These are phyloP conservation scores for Agrocybe pediades DNA, from an alignment of 768 basidiomycete species.

Conservation along the genomic window DNA sequence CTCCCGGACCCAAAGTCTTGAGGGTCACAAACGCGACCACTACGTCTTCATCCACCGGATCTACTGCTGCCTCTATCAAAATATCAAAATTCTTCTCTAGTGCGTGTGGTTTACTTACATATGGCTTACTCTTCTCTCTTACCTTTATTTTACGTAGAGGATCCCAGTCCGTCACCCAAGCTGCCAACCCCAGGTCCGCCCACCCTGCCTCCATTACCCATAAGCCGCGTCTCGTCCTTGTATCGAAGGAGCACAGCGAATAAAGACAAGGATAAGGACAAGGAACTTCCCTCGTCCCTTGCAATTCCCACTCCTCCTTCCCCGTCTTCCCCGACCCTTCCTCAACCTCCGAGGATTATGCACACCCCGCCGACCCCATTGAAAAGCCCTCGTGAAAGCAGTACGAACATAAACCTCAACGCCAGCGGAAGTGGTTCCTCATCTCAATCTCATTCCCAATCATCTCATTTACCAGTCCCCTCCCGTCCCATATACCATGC, in stretches of 20 bases:
- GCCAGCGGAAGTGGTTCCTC: slow-evolving; percentile 10
- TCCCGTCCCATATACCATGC: slow-evolving; percentile 8
- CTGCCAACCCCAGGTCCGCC: slow-evolving; percentile 9
- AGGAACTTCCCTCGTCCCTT: too few species aligned
- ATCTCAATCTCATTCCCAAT: slow-evolving; percentile 1
- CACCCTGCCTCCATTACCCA: slow-evolving; percentile 20
- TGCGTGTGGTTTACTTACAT: slow-evolving; percentile 15
- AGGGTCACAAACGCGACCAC: slow-evolving; percentile 27
- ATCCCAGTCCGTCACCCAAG: slow-evolving; percentile 12
- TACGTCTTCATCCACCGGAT: slow-evolving; percentile 28
- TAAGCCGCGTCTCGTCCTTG: slow-evolving; percentile 28
- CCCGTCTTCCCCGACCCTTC: slow-evolving; percentile 3
- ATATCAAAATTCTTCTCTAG: slow-evolving; percentile 34
- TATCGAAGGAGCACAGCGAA: slow-evolving; percentile 20
- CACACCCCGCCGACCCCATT: slow-evolving; percentile 36
- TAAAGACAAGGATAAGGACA: too few species aligned
- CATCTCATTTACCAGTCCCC: slow-evolving; percentile 1
- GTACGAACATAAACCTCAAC: slow-evolving; percentile 9
- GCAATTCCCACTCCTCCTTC: slow-evolving; percentile 5
- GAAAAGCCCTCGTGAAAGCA: slow-evolving; percentile 13
- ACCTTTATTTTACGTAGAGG: slow-evolving; percentile 11
- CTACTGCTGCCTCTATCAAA: slow-evolving; percentile 28
- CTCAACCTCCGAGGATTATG: slow-evolving; percentile 28
- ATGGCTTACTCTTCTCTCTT: slow-evolving; percentile 4
- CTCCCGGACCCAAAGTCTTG: slow-evolving; percentile 24